Conservation (phyloP, 202 grass and related monocot genomes). For the Bolboschoenoplectus hybrid region DNA sequence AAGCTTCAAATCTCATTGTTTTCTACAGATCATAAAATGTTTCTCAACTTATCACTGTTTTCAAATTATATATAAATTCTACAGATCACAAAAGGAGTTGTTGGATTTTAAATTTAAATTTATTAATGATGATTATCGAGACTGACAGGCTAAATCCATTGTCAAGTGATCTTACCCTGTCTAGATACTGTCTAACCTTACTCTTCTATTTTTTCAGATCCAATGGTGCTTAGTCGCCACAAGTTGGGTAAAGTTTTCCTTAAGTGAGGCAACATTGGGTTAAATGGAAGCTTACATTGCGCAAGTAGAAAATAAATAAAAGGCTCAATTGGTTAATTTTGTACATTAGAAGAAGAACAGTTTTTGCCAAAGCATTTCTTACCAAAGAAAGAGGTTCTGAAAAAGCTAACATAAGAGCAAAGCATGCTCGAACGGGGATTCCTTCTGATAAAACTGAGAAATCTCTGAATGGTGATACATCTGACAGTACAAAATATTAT, state of each 20-base stretch:
- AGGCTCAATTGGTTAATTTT: not conserved
- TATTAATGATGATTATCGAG: not conserved
- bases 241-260: not conserved
- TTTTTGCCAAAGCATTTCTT: conserved; percentile 14
- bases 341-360: not conserved
- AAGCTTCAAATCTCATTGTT: not conserved
- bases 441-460: conserved; percentile 71
- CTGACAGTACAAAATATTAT: conserved; percentile 30
- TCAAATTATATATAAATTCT: conserved; percentile 5
- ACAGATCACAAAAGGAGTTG: not conserved
- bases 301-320: conserved; percentile 1
- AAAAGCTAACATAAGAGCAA: conserved; percentile 95
- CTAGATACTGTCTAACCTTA: not conserved
- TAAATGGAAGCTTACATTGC: not conserved
- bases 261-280: not conserved
- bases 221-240: not conserved
- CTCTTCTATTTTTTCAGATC: conserved; percentile 9
- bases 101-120: conserved; percentile 5
- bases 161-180: conserved; percentile 13
- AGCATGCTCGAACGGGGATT: conserved; percentile 69
- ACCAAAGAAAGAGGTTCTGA: conserved; percentile 69
- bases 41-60: not conserved
- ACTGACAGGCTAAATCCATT: not conserved
- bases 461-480: conserved; percentile 30
- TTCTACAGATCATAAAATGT: conserved; percentile 1